Evolutionary conservation across 306 rosid genomes (phyloP).

Genomic region (Luffa aegyptiaca): DNA sequence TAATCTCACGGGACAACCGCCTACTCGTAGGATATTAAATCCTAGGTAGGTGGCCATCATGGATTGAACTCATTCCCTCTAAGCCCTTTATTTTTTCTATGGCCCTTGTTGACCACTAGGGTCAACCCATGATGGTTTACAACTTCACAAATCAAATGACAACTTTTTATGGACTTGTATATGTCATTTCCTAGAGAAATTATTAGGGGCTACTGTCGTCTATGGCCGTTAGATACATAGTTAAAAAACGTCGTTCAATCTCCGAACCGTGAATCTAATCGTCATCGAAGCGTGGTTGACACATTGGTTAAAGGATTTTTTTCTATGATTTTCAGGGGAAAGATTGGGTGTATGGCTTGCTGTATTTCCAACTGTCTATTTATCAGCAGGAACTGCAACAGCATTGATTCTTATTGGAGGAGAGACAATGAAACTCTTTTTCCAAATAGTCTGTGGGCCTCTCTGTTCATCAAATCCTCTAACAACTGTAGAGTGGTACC

Average conservation of each 20-base stretch:
- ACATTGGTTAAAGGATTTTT: neutral
- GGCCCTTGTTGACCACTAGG: too few species aligned
- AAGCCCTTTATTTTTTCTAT: too few species aligned
- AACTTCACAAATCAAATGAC: neutral
- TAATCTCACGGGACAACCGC: too few species aligned
- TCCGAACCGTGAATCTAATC: neutral
- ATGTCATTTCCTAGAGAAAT: neutral
- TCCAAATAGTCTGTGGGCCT: conserved; percentile 90
- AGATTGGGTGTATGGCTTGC: conserved; percentile 97
- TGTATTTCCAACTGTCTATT: conserved; percentile 83
- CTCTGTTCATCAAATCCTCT: conserved; percentile 78
- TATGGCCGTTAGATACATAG: neutral
- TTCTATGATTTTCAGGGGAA: conserved; percentile 54
- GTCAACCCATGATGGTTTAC: too few species aligned
- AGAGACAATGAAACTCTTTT: conserved; percentile 95
- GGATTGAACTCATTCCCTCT: too few species aligned
- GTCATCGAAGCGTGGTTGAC: neutral
- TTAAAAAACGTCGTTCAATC: neutral
- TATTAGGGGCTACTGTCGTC: neutral
- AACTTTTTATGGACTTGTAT: neutral
- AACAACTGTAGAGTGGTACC: conserved; percentile 96
- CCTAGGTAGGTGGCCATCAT: too few species aligned
- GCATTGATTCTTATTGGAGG: conserved; percentile 97
- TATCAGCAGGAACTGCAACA: conserved; percentile 98
- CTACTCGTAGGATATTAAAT: too few species aligned